Evolutionary conservation across 1,284 basidiomycete species (phyloP).

Genomic region (Ustilago hordei): DNA sequence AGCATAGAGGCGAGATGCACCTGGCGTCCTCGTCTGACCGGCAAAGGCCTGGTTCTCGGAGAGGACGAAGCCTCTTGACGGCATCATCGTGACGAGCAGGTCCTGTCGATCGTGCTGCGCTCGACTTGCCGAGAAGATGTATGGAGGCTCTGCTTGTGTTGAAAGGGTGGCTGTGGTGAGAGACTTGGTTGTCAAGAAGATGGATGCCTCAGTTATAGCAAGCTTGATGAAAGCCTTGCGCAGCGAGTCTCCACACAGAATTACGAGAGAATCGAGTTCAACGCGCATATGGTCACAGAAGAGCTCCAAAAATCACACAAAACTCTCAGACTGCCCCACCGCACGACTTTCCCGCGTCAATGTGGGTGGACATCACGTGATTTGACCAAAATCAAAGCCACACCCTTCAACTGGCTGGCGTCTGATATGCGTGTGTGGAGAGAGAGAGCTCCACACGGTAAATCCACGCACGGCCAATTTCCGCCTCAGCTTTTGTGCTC

Average conservation of each 20-base stretch:
- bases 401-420: not conserved
- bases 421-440: no score
- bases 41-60: constrained; percentile 52
- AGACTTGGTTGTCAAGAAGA: not conserved
- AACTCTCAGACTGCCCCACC: constrained; percentile 16
- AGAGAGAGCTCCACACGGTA: constrained; percentile 6
- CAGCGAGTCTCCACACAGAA: not conserved
- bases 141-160: not conserved
- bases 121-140: not conserved
- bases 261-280: constrained; percentile 17
- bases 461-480: constrained; percentile 2
- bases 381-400: not conserved
- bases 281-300: constrained; percentile 11
- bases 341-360: constrained; percentile 35
- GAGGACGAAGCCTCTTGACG: constrained; percentile 46
- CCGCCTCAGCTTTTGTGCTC: not conserved
- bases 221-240: not conserved
- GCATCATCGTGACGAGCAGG: constrained; percentile 34
- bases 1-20: constrained; percentile 32
- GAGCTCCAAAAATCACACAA: not conserved
- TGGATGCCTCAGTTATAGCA: not conserved
- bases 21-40: constrained; percentile 44
- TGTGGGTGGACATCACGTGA: constrained; percentile 26
- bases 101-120: not conserved
- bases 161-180: not conserved